These are phyloP conservation scores for Amphichorda felina DNA, from an alignment of 2,329 filamentous ascomycete genomes.

Conservation along the genomic window DNA sequence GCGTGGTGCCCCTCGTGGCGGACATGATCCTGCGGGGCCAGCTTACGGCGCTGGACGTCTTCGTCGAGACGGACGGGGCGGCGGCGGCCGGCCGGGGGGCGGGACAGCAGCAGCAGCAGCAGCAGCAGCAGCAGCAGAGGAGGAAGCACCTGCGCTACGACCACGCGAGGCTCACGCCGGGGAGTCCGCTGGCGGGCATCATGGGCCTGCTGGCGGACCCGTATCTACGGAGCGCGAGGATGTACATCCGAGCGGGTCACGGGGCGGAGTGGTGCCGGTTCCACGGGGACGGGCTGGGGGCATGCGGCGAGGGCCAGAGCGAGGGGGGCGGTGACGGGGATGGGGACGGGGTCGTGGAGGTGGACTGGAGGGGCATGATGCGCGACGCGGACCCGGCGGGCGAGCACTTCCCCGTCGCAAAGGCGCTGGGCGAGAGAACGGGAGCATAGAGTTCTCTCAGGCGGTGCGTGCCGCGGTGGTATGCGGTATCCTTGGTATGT, in stretches of 20 bases:
- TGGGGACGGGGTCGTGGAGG: background rate
- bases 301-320: background rate
- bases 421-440: too few relatives aligned
- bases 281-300: background rate
- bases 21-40: conserved; percentile 19
- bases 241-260: background rate
- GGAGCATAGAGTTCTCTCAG: too few relatives aligned
- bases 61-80: conserved; percentile 8
- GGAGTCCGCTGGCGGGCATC: background rate
- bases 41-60: conserved; percentile 16
- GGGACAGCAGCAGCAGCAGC: background rate
- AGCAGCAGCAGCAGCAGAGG: background rate
- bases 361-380: too few relatives aligned
- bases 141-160: too few relatives aligned
- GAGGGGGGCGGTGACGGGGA: background rate
- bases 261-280: background rate
- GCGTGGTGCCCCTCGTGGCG: conserved; percentile 14
- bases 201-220: background rate
- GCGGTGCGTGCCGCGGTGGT: too few relatives aligned
- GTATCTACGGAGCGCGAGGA: background rate
- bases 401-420: too few relatives aligned
- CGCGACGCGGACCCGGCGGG: too few relatives aligned
- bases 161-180: too few relatives aligned
- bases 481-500: too few relatives aligned
- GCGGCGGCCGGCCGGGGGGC: background rate